Evolutionary conservation across 2,329 filamentous ascomycete genomes (phyloP).

Genomic region (Endothia cerciana): DNA sequence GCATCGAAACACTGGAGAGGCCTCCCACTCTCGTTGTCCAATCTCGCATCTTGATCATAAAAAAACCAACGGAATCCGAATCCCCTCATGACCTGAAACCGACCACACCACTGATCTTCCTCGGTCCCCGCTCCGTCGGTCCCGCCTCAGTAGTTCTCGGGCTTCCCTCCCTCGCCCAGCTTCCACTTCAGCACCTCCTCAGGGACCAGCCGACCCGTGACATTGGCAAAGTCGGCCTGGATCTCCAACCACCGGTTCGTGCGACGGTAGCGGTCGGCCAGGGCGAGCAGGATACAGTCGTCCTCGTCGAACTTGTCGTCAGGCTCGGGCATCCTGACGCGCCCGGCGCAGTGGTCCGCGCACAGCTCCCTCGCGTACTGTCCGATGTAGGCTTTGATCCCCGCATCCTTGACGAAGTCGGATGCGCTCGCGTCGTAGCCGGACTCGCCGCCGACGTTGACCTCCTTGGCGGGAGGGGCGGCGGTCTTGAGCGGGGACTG

Average conservation of each 20-base stretch:
- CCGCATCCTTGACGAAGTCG: constrained; percentile 27
- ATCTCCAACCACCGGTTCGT: constrained; percentile 45
- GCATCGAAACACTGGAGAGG: neutral
- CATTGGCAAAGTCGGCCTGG: constrained; percentile 50
- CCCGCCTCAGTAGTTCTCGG: constrained; percentile 19
- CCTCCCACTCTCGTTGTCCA: neutral
- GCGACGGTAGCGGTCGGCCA: constrained; percentile 40
- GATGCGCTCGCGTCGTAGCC: constrained; percentile 35
- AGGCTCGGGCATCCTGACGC: constrained; percentile 17
- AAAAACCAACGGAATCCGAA: neutral
- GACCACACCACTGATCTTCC: neutral
- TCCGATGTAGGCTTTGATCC: constrained; percentile 22
- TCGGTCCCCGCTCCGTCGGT: neutral
- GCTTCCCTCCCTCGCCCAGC: constrained; percentile 38
- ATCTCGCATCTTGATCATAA: neutral
- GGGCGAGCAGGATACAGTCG: constrained; percentile 39
- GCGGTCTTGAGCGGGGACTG: constrained; percentile 24
- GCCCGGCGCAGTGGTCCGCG: constrained; percentile 5
- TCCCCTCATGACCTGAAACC: neutral
- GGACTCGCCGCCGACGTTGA: constrained; percentile 34
- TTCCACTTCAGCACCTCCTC: constrained; percentile 42
- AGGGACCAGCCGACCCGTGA: constrained; percentile 46
- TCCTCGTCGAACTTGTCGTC: constrained; percentile 26
- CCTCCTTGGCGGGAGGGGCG: constrained; percentile 21
- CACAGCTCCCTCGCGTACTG: constrained; percentile 16